Conservation (phyloP, 2,329 filamentous ascomycete genomes). For the Neoarthrinium moseri region DNA sequence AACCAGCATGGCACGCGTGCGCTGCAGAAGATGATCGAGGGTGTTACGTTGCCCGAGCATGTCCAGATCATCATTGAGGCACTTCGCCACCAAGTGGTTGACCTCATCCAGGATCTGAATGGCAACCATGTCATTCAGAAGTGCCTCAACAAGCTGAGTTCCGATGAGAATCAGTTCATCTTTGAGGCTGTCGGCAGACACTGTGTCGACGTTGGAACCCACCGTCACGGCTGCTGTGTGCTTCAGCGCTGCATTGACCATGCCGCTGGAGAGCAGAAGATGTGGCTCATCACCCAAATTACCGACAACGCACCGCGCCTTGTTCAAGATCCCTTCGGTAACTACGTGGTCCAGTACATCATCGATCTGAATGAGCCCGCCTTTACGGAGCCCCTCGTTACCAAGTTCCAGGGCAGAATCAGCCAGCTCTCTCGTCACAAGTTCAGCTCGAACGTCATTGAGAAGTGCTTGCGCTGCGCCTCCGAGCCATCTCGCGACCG, state of each 20-base stretch:
- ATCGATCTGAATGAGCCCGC: conserved; percentile 84
- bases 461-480: conserved; percentile 90
- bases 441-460: conserved; percentile 98
- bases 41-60: conserved; percentile 82
- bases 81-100: conserved; percentile 79
- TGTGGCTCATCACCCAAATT: conserved; percentile 81
- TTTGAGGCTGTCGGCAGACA: conserved; percentile 88
- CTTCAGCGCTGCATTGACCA: conserved; percentile 98
- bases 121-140: conserved; percentile 99
- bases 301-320: conserved; percentile 84
- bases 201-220: conserved; percentile 89
- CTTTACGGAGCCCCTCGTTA: conserved; percentile 87
- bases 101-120: conserved; percentile 94
- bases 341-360: conserved; percentile 99
- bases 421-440: conserved; percentile 85
- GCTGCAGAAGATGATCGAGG: conserved; percentile 99
- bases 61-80: conserved; percentile 85
- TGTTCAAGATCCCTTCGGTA: conserved; percentile 96
- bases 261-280: conserved; percentile 85
- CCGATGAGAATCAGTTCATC: conserved; percentile 89
- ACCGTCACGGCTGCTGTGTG: conserved; percentile 96
- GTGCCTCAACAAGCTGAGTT: conserved; percentile 89
- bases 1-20: conserved; percentile 97
- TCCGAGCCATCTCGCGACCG: conserved; percentile 71
- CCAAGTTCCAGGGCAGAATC: conserved; percentile 73